Percentiles rank a stretch among this genome's conserved stretches.
These are phyloP conservation scores for Spergularia marina DNA, from an alignment of 148 eudicot genomes.

Conservation along the genomic window DNA sequence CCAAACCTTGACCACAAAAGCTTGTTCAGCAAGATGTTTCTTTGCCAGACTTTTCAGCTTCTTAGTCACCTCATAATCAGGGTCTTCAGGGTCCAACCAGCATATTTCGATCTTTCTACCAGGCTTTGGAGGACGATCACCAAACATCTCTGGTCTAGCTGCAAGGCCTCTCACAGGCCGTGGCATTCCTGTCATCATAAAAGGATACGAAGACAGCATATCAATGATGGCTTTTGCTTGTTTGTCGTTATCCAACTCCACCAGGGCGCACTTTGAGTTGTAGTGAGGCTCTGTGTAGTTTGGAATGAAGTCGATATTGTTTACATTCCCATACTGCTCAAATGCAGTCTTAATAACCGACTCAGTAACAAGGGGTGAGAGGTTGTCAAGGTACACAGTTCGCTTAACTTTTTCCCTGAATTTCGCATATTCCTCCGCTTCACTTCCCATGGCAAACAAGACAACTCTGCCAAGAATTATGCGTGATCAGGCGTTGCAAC, in stretches of 20 bases:
- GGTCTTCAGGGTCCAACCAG: conserved; percentile 68
- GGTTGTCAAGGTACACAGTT: conserved; percentile 69
- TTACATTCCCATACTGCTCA: conserved; percentile 62
- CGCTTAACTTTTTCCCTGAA: conserved; percentile 65
- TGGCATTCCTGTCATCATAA: conserved; percentile 90
- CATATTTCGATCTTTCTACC: conserved; percentile 37
- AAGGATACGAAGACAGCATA: conserved; percentile 37
- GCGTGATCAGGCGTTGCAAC: not conserved
- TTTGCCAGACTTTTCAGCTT: conserved; percentile 43
- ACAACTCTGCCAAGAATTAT: not conserved
- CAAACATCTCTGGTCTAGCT: conserved; percentile 67
- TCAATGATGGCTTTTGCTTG: conserved; percentile 42
- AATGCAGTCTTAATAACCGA: conserved; percentile 55
- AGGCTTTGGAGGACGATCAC: conserved; percentile 67
- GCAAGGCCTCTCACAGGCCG: conserved; percentile 68
- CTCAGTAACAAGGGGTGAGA: conserved; percentile 62
- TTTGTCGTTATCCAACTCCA: conserved; percentile 51
- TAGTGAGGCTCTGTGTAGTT: conserved; percentile 39
- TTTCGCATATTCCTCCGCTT: conserved; percentile 49
- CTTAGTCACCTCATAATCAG: conserved; percentile 59
- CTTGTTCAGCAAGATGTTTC: conserved; percentile 54
- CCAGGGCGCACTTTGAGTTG: conserved; percentile 49
- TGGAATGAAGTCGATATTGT: conserved; percentile 42
- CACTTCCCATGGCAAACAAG: conserved; percentile 38
- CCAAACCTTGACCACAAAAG: conserved; percentile 45